Percentiles rank a stretch among this genome's conserved stretches.
phyloP scores from a whole-genome alignment of 345 rosid genomes.

The Acer yangbiense region DNA sequence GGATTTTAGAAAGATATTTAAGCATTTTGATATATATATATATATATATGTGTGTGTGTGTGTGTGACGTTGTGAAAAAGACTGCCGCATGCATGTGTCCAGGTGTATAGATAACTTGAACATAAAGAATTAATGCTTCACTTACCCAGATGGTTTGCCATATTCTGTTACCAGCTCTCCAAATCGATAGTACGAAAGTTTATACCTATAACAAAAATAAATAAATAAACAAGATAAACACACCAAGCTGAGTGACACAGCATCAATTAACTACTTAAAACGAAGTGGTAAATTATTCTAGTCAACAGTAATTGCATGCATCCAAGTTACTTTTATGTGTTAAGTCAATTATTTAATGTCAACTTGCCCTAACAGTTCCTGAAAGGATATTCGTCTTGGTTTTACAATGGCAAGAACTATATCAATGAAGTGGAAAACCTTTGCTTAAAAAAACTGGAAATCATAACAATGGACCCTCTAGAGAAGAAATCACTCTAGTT shows the following conservation, averaged over 20 bases:
- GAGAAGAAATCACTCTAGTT: neutral
- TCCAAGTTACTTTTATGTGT: neutral
- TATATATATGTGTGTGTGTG: neutral
- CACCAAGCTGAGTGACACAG: neutral
- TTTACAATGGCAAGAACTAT: neutral
- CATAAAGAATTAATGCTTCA: conserved; percentile 11
- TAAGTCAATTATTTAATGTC: neutral
- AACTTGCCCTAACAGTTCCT: neutral
- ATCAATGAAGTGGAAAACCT: neutral
- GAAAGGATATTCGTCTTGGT: neutral
- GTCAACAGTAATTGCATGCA: neutral
- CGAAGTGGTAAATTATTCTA: neutral
- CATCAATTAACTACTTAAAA: neutral
- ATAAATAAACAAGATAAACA: neutral
- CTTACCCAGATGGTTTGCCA: conserved; percentile 94
- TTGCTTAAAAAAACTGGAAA: neutral
- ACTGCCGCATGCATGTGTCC: neutral
- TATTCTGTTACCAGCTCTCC: conserved; percentile 95
- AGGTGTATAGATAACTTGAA: neutral
- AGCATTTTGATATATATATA: neutral
- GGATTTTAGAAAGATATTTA: conserved; percentile 4
- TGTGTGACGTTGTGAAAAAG: neutral
- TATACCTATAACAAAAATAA: conserved; percentile 62
- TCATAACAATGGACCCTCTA: neutral
- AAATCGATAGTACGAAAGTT: conserved; percentile 90